A percentile compares a stretch with the other conserved stretches of the same genome.
Conservation (phyloP, 306 rosid genomes). For the Quercus berberidifolia region DNA sequence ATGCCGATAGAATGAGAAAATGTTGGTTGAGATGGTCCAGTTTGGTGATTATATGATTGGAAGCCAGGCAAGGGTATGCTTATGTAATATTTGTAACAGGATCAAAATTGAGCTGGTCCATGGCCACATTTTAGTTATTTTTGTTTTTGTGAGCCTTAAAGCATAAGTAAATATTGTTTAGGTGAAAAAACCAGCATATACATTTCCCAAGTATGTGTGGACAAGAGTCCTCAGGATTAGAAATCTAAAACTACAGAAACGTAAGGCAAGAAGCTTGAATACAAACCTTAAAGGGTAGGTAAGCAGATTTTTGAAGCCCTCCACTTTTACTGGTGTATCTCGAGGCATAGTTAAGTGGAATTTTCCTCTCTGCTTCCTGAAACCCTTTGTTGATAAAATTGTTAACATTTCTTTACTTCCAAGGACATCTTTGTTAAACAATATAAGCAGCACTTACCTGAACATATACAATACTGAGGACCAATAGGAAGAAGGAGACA, state of each 20-base stretch:
- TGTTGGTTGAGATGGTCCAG: not conserved
- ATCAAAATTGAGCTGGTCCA: not conserved
- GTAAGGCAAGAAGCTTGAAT: slow-evolving; percentile 18
- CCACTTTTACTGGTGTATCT: slow-evolving; percentile 71
- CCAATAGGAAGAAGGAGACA: slow-evolving; percentile 73
- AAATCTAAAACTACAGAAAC: slow-evolving; percentile 16
- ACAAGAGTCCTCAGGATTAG: slow-evolving; percentile 4
- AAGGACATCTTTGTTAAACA: slow-evolving; percentile 18
- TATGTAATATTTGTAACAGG: not conserved
- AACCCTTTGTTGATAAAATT: slow-evolving; percentile 43
- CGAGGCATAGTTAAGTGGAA: slow-evolving; percentile 93
- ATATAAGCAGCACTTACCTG: slow-evolving; percentile 59
- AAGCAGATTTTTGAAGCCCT: slow-evolving; percentile 87
- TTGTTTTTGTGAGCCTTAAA: not conserved
- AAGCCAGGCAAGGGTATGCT: not conserved
- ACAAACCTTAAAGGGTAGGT: slow-evolving; percentile 87
- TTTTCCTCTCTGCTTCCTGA: slow-evolving; percentile 99
- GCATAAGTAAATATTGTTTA: not conserved
- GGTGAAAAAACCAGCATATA: slow-evolving; percentile 8
- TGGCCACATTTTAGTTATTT: not conserved
- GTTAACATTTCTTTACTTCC: slow-evolving; percentile 9
- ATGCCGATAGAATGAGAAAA: not conserved
- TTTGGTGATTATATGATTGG: not conserved
- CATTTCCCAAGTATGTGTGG: slow-evolving; percentile 1
- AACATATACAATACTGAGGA: slow-evolving; percentile 91